phyloP scores from a whole-genome alignment of 1,284 basidiomycete genomes.

The Inonotus hispidus region DNA sequence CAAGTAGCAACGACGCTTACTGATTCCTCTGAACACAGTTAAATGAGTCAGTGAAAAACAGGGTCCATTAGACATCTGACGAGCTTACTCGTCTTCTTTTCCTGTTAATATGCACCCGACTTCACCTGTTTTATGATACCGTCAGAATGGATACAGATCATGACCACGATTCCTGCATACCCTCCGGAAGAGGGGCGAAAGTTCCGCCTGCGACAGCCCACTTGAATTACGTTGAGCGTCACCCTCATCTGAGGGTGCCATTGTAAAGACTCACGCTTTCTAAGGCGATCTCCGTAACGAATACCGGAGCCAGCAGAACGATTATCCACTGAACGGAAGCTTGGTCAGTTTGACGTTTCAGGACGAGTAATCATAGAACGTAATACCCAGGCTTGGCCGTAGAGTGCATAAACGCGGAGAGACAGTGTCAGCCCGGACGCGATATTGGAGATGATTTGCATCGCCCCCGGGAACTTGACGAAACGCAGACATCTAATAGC shows the following conservation, averaged over 20 bases:
- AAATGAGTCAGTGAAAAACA: no score
- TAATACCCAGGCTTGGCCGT: constrained; percentile 7
- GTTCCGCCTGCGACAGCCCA: constrained; percentile 14
- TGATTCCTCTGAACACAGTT: constrained; percentile 10
- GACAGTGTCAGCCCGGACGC: constrained; percentile 12
- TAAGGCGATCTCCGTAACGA: constrained; percentile 10
- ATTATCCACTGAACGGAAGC: constrained; percentile 16
- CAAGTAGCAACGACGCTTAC: neutral
- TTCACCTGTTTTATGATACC: constrained; percentile 1
- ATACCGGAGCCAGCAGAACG: constrained; percentile 4
- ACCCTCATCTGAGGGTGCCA: neutral
- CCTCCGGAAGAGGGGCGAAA: constrained; percentile 11
- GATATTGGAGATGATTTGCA: constrained; percentile 16
- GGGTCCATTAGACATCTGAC: no score
- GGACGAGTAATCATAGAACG: neutral
- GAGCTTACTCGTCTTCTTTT: constrained; percentile 6
- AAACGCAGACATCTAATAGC: constrained; percentile 7
- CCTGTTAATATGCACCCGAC: constrained; percentile 17
- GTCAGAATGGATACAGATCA: neutral
- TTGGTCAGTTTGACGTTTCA: no score
- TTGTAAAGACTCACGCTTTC: constrained; percentile 13
- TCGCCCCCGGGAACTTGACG: constrained; percentile 15
- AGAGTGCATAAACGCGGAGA: constrained; percentile 14
- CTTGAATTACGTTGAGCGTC: neutral
- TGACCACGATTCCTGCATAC: neutral